Conservation (phyloP, 2,329 filamentous ascomycete species). For the Fusarium paranaense region DNA sequence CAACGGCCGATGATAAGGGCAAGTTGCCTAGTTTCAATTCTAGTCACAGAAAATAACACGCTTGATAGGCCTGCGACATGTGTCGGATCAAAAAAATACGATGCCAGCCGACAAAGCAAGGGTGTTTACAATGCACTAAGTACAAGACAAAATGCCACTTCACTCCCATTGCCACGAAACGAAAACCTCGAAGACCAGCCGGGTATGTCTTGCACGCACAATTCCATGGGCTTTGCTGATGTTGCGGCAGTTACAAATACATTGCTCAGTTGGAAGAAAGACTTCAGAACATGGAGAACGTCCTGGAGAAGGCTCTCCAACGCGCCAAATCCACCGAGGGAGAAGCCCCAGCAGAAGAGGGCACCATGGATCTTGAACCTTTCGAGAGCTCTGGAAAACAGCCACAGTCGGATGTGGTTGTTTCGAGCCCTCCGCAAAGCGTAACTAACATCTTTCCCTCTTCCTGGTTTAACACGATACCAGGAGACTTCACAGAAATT, state of each 20-base stretch:
- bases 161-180: slow-evolving; percentile 41
- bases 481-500: background rate
- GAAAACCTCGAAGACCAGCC: slow-evolving; percentile 35
- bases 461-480: background rate
- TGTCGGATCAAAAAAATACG: slow-evolving; percentile 48
- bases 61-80: slow-evolving; percentile 41
- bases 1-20: background rate
- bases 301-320: background rate
- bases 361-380: background rate
- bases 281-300: slow-evolving; percentile 22
- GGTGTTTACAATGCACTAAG: slow-evolving; percentile 45
- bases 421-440: background rate
- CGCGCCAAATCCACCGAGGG: background rate
- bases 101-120: slow-evolving; percentile 38
- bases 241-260: slow-evolving; percentile 18
- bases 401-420: background rate
- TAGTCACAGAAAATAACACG: background rate
- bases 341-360: background rate
- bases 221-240: background rate
- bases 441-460: background rate
- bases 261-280: slow-evolving; percentile 35
- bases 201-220: slow-evolving; percentile 29
- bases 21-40: too few relatives aligned
- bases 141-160: slow-evolving; percentile 43
- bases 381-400: background rate